These are phyloP conservation scores for Nakataea oryzae DNA, from an alignment of 2,329 filamentous ascomycete genomes.

Conservation along the genomic window DNA sequence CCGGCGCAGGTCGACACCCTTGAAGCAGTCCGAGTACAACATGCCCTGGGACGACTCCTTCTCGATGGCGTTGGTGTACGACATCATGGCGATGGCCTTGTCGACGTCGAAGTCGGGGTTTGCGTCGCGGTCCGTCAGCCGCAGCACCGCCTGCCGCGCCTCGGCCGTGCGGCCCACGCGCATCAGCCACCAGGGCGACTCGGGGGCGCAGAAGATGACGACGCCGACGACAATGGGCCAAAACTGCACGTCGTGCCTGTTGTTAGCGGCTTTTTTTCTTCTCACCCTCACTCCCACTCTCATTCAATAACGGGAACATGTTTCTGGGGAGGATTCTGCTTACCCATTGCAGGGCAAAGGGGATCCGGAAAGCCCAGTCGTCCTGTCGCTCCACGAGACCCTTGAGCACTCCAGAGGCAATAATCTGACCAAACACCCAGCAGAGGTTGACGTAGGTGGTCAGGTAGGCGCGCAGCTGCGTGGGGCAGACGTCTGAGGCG, in stretches of 20 bases:
- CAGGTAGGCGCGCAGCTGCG: slow-evolving; percentile 37
- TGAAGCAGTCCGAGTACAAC: slow-evolving; percentile 40
- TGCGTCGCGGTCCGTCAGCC: slow-evolving; percentile 15
- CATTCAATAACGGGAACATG: no score
- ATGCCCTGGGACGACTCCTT: slow-evolving; percentile 29
- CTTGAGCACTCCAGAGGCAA: slow-evolving; percentile 28
- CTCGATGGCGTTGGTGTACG: slow-evolving; percentile 30
- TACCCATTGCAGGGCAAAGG: slow-evolving; percentile 36
- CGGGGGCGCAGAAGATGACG: slow-evolving; percentile 29
- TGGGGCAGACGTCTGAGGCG: slow-evolving; percentile 37
- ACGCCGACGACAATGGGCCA: slow-evolving; percentile 32
- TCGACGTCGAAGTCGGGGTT: slow-evolving; percentile 10
- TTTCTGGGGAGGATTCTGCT: neutral
- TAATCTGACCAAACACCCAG: slow-evolving; percentile 45
- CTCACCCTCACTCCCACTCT: no score
- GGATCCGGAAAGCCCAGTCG: slow-evolving; percentile 34
- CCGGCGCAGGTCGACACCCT: slow-evolving; percentile 36
- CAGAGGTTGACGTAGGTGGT: slow-evolving; percentile 48
- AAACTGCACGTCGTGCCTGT: neutral
- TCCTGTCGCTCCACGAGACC: slow-evolving; percentile 20
- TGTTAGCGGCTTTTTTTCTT: neutral
- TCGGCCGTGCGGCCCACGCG: slow-evolving; percentile 23
- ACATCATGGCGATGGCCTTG: slow-evolving; percentile 16
- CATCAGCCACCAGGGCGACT: slow-evolving; percentile 36
- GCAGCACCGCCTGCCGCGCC: slow-evolving; percentile 21